Conservation (phyloP, 1,139 yeast species). For the Diutina rugosa region DNA sequence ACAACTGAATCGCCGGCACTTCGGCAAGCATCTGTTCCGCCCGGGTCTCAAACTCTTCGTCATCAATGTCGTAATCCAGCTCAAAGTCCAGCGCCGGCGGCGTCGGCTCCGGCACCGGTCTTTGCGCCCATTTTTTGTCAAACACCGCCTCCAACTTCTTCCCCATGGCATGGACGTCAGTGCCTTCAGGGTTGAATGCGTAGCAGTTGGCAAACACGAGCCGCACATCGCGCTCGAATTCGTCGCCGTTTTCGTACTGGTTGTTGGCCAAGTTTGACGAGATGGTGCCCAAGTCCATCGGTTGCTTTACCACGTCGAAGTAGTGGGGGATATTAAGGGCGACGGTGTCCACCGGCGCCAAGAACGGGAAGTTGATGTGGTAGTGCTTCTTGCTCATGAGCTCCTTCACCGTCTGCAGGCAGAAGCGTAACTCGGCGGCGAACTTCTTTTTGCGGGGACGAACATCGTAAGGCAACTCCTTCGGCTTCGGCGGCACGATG, state of each 20-base stretch:
- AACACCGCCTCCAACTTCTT: slow-evolving; percentile 78
- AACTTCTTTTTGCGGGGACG: slow-evolving; percentile 88
- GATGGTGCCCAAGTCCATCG: slow-evolving; percentile 91
- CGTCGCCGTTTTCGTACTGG: slow-evolving; percentile 80
- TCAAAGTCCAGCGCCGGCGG: slow-evolving; percentile 27
- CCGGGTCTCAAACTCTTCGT: slow-evolving; percentile 45
- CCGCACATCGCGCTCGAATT: slow-evolving; percentile 72
- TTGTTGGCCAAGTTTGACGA: slow-evolving; percentile 71
- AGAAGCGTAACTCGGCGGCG: slow-evolving; percentile 81
- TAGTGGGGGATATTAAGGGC: slow-evolving; percentile 90
- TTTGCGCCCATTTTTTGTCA: slow-evolving; percentile 79
- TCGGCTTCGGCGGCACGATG: slow-evolving; percentile 92
- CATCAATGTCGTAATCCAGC: slow-evolving; percentile 35
- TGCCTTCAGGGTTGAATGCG: slow-evolving; percentile 86
- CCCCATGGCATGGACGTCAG: slow-evolving; percentile 94
- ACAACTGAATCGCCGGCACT: slow-evolving; percentile 73
- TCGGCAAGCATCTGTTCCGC: slow-evolving; percentile 55
- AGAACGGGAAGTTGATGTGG: slow-evolving; percentile 75
- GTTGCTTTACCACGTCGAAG: slow-evolving; percentile 70
- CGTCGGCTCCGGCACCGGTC: slow-evolving; percentile 65
- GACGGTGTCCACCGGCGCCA: slow-evolving; percentile 91
- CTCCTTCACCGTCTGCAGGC: slow-evolving; percentile 75
- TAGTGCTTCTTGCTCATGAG: slow-evolving; percentile 74
- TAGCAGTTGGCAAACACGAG: slow-evolving; percentile 83
- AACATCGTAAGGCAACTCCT: slow-evolving; percentile 82